Evolutionary conservation across 1,284 basidiomycete genomes (phyloP), one percentile per base, ranked within the genome.

Genomic region (Exsudoporus floridanus): DNA sequence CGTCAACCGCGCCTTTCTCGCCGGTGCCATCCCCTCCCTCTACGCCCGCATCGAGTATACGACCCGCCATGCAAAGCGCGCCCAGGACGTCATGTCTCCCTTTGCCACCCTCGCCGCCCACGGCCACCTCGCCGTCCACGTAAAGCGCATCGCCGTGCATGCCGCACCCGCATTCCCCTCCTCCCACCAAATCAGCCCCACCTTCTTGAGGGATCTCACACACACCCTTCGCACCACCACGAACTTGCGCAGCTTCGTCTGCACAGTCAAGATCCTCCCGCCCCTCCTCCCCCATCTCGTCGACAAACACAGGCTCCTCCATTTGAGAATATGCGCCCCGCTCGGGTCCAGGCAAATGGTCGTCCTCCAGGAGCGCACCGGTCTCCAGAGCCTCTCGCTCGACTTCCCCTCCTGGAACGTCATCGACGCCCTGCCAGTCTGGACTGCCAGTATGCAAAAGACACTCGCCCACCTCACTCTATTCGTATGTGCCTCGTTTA

Each of bases 341-440:
- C 63, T 89, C 19, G 78, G 79, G 0, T 70, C 71, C 0, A 70
- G 74, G 9, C 82, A 86, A 59, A 66, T 77, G 0, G 62, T 70
- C 21, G 67, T 74, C 49, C 69, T 88, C 25, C 54, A 70, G 14
- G 61, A 73, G n/a, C 55, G 83, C n/a, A 45, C 47, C 19, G 41
- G 37, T 2, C 63, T 88, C 30, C 71, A 72, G 19, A 75, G 65
- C 28, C 63, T 90, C 13, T 69, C 75, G 7, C 67, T 89, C 23
- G 81, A 87, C 50, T 73, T 70, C 47, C 78, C 80, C n/a, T 80
- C 80, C 4, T 84, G 83, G 81, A 78, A 77, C 59, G 67, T 83
- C 14, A 69, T 85, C 49, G 77, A 86, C 59, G 59, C 73, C 10
- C 61, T 89, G 18, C 83, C 86, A 4, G 65, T 57, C 28, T 90